These are phyloP conservation scores for Zasmidium cellare DNA, from an alignment of 2,329 filamentous ascomycete genomes.

Conservation along the genomic window DNA sequence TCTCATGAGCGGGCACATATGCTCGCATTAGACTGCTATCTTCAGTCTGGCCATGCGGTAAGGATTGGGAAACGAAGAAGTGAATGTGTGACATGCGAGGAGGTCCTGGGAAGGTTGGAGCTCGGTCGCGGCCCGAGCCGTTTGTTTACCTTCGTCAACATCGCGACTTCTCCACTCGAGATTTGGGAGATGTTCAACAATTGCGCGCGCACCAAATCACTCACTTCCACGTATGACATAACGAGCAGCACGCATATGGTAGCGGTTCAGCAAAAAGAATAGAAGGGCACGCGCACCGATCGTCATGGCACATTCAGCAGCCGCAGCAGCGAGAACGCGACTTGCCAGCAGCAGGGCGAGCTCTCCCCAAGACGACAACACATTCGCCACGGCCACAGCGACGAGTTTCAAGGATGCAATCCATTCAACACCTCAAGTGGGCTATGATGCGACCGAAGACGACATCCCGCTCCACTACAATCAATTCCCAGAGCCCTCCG, in stretches of 20 bases:
- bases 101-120: no score
- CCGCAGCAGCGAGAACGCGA: not conserved
- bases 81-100: no score
- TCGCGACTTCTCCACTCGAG: not conserved
- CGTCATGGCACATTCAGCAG: not conserved
- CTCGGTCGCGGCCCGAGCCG: not conserved
- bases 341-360: slow-evolving; percentile 1
- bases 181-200: not conserved
- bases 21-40: no score
- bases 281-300: not conserved
- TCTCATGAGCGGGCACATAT: no score
- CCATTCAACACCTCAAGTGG: slow-evolving; percentile 23
- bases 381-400: slow-evolving; percentile 21
- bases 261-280: not conserved
- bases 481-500: slow-evolving; percentile 16
- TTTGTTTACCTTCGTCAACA: not conserved
- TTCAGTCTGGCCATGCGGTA: no score
- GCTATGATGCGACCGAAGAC: slow-evolving; percentile 5
- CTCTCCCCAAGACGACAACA: slow-evolving; percentile 13
- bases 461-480: slow-evolving; percentile 24
- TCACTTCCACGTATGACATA: not conserved
- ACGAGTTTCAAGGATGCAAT: slow-evolving; percentile 23
- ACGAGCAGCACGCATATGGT: not conserved
- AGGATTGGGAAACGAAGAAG: no score
- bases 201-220: not conserved